Evolutionary conservation across 768 basidiomycete genomes (phyloP).

Genomic region (Tricholoma hemisulphureum): DNA sequence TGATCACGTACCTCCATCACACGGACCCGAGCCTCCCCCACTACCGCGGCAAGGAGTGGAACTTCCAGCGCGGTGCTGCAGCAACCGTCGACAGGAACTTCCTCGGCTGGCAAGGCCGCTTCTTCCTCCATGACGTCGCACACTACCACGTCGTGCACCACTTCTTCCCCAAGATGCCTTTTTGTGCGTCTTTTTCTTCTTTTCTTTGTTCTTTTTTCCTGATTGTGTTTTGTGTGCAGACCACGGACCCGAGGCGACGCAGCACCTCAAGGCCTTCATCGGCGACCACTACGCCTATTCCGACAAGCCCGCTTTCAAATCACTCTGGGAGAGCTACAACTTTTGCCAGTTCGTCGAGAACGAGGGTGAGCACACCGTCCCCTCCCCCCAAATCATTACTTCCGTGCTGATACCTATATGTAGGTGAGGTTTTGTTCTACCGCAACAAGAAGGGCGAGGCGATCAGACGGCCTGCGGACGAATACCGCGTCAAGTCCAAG

Average conservation of each 20-base stretch:
- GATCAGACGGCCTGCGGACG: slow-evolving; percentile 31
- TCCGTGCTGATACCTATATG: background rate
- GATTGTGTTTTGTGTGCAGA: slow-evolving; percentile 33
- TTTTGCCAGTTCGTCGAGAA: slow-evolving; percentile 60
- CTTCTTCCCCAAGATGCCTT: slow-evolving; percentile 24
- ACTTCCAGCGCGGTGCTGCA: slow-evolving; percentile 60
- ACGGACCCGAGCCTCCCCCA: slow-evolving; percentile 59
- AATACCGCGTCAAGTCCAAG: slow-evolving; percentile 9
- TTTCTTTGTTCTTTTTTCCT: too few species aligned
- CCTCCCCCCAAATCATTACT: background rate
- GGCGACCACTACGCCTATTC: slow-evolving; percentile 51
- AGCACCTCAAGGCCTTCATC: slow-evolving; percentile 47
- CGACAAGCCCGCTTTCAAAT: slow-evolving; percentile 39
- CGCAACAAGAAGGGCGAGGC: slow-evolving; percentile 42
- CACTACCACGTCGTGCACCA: slow-evolving; percentile 67
- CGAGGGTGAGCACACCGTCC: slow-evolving; percentile 34
- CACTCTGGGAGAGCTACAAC: slow-evolving; percentile 57
- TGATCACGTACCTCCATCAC: slow-evolving; percentile 66
- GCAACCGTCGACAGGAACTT: slow-evolving; percentile 58
- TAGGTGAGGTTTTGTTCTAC: slow-evolving; percentile 46
- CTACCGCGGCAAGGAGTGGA: slow-evolving; percentile 58
- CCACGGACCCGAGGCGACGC: slow-evolving; percentile 52
- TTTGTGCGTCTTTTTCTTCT: too few species aligned
- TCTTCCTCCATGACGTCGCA: slow-evolving; percentile 64
- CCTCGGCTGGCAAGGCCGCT: slow-evolving; percentile 62